Percentiles rank a stretch among this genome's conserved stretches.
Conservation (phyloP, 768 basidiomycete species). For the Plicaturopsis crispa region DNA sequence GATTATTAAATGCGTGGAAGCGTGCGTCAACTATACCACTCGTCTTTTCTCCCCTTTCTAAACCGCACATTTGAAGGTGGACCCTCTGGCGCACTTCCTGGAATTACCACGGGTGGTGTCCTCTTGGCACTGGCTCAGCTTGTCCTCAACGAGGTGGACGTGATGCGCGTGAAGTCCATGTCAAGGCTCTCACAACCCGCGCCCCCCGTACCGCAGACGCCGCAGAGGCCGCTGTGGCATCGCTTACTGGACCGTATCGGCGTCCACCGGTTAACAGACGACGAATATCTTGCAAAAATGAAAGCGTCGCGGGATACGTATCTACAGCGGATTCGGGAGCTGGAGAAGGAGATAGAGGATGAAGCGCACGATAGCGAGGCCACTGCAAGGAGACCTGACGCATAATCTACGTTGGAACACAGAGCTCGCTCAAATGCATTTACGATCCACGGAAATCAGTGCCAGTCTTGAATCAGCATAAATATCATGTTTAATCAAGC, state of each 20-base stretch:
- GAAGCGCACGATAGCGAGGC: slow-evolving; percentile 21
- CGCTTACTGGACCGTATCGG: slow-evolving; percentile 40
- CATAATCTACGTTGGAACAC: slow-evolving; percentile 2
- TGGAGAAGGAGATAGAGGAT: slow-evolving; percentile 37
- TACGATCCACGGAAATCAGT: not conserved
- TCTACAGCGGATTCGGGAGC: slow-evolving; percentile 47
- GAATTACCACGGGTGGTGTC: no score
- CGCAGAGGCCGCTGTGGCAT: not conserved
- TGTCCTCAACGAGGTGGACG: no score
- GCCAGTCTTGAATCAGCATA: not conserved
- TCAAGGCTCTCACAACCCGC: not conserved
- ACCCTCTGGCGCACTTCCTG: no score
- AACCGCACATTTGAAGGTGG: not conserved
- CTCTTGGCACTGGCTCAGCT: no score
- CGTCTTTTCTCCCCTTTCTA: not conserved
- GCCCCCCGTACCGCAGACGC: not conserved
- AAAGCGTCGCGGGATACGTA: slow-evolving; percentile 48
- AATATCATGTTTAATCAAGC: not conserved
- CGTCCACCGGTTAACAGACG: slow-evolving; percentile 54
- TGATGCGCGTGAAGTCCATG: slow-evolving; percentile 3
- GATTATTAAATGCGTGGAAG: slow-evolving; percentile 47
- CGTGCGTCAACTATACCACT: slow-evolving; percentile 33
- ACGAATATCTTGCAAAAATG: slow-evolving; percentile 60
- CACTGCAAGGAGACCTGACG: slow-evolving; percentile 8
- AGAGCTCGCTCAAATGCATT: not conserved